Base-by-base conservation (phyloP, 495 filamentous ascomycete species). In the Hypoxylon perforatum region DNA sequence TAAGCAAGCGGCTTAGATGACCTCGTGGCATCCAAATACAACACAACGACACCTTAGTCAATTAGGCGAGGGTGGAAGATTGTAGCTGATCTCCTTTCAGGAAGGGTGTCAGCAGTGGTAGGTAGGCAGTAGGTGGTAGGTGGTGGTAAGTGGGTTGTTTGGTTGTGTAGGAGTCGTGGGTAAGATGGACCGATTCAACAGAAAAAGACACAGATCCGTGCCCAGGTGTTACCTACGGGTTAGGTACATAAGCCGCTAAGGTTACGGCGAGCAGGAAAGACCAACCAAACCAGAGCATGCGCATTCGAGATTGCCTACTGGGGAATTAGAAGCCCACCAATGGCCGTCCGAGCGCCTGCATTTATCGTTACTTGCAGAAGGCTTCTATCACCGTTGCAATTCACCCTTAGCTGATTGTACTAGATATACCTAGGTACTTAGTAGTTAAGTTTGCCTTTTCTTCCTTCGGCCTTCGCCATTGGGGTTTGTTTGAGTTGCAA, bases 241-340 rank as follows among this genome's bases (percentile, higher is more conserved):
- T 41, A 41, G 38, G 38, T 41, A 41, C 15, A 17, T 15, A 41
- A 3, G 38, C 17, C 12, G 3, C 38, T 15, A 41, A 17, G 38
- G 30, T 33, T 33, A 9, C 30, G 30, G 30, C 30, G 30, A 33
- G 11, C 30, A 33, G 11, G 30, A 51, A 23, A 57, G 39, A 25
- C 53, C 22, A 59, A 45, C 55, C 33, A 45, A 33, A 39, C 47
- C 30, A 35, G 44, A 10, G 25, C 36, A n/a, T 56, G 59, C 54
- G 56, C 25, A 60, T 56, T 52, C 44, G 25, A 63, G 60, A 64
- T 63, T 61, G 47, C 66, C 57, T 65, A 65, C 61, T 69, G 61
- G 61, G 56, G 66, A 64, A 64, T 50, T 57, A 68, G 44, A 60
- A 69, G 60, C 60, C 65, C 61, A 65, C 66, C 66, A 69, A 69